These are phyloP conservation scores for Ophiostoma sp. DNA, from an alignment of 2,329 filamentous ascomycete genomes.

Conservation along the genomic window DNA sequence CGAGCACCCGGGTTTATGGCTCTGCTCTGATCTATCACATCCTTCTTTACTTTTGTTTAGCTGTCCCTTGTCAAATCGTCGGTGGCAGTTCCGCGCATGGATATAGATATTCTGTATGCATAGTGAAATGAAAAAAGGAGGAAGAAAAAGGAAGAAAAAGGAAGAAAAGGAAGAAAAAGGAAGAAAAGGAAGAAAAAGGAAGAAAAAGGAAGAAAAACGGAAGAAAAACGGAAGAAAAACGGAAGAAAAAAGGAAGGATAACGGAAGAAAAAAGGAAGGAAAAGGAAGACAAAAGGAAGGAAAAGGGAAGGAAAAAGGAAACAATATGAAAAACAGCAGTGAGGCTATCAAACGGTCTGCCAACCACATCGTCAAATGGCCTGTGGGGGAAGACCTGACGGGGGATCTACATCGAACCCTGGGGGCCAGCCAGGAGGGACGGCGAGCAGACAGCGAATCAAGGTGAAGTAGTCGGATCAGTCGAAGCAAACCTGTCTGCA, in stretches of 20 bases:
- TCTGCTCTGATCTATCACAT: neutral
- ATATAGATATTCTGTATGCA: neutral
- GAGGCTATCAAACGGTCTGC: neutral
- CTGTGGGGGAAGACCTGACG: neutral
- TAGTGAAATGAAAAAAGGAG: no score
- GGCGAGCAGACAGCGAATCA: neutral
- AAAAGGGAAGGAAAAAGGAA: no score
- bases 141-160: no score
- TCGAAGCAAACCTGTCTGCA: neutral
- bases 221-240: neutral
- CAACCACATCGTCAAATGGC: neutral
- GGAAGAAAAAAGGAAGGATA: no score
- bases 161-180: no score
- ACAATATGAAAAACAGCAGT: neutral
- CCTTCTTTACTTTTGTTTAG: neutral
- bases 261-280: no score
- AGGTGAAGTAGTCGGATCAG: neutral
- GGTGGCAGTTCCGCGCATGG: neutral
- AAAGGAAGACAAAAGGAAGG: no score
- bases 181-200: no score
- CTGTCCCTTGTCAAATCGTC: neutral
- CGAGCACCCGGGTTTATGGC: no score
- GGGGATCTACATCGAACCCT: neutral
- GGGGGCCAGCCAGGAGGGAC: no score
- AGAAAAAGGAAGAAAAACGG: neutral